Percentiles rank a stretch among this genome's conserved stretches.
Evolutionary conservation across 1,284 basidiomycete species (phyloP).

Genomic region (Ceratobasidium sp.): DNA sequence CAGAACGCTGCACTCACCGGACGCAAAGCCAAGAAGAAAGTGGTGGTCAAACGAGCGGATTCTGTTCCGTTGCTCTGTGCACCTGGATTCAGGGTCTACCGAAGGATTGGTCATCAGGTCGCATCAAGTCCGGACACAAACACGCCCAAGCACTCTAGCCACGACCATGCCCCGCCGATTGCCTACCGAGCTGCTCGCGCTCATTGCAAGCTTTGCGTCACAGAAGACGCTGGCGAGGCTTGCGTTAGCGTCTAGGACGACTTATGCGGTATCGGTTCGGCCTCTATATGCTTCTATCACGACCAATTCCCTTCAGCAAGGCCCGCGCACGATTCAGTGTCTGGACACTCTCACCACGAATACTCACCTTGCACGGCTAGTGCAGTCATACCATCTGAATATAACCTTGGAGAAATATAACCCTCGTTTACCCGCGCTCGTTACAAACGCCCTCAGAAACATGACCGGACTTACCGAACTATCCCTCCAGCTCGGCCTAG

Average conservation of each 20-base stretch:
- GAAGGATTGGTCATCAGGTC: background rate
- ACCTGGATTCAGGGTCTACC: background rate
- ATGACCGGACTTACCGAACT: constrained; percentile 16
- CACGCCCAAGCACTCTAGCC: background rate
- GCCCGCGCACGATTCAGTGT: background rate
- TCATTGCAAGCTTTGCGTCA: background rate
- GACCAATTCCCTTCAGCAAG: background rate
- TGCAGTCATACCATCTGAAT: background rate
- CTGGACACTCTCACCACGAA: constrained; percentile 5
- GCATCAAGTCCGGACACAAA: background rate
- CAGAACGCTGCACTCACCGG: background rate
- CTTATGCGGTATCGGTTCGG: constrained; percentile 6
- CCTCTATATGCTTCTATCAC: constrained; percentile 30
- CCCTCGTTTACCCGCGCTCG: background rate
- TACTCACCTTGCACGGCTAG: background rate
- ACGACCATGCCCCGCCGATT: background rate
- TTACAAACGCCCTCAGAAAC: constrained; percentile 3
- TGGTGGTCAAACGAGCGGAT: constrained; percentile 27
- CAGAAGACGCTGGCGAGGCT: background rate
- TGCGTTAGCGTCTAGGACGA: background rate
- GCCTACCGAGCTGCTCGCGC: constrained; percentile 27
- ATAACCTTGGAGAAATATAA: too few species aligned
- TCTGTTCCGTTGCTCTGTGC: constrained; percentile 2
- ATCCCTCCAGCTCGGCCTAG: constrained; percentile 9
- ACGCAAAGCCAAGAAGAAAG: background rate